These are phyloP conservation scores for Tetracladium maxilliforme DNA, from an alignment of 2,329 filamentous ascomycete genomes.

Conservation along the genomic window DNA sequence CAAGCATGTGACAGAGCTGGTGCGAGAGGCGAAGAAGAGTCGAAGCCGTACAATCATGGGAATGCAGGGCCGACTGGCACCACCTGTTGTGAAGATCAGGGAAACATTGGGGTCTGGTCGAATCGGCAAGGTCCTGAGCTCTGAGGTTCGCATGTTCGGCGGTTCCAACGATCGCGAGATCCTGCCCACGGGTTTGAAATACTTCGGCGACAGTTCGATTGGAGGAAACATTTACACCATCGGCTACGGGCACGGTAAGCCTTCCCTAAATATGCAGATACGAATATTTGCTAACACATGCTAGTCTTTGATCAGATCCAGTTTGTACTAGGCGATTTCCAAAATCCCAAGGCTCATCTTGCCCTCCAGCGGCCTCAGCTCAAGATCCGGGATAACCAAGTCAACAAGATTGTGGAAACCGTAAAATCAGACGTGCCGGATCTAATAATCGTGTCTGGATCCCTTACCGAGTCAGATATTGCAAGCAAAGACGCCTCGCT, in stretches of 20 bases:
- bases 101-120: slow-evolving; percentile 25
- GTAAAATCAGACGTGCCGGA: slow-evolving; percentile 28
- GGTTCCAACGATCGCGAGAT: slow-evolving; percentile 18
- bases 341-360: too few relatives aligned
- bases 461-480: slow-evolving; percentile 12
- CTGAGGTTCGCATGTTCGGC: slow-evolving; percentile 23
- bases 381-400: slow-evolving; percentile 25
- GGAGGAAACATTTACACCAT: too few relatives aligned
- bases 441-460: slow-evolving; percentile 22
- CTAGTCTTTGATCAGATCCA: too few relatives aligned
- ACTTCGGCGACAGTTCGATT: too few relatives aligned
- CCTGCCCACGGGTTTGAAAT: too few relatives aligned
- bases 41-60: slow-evolving; percentile 27
- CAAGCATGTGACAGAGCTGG: slow-evolving; percentile 24
- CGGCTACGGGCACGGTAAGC: too few relatives aligned
- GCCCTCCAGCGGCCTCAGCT: too few relatives aligned
- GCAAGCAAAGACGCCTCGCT: slow-evolving; percentile 21
- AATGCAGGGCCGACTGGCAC: slow-evolving; percentile 32
- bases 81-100: slow-evolving; percentile 25
- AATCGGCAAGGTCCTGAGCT: slow-evolving; percentile 37
- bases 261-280: too few relatives aligned
- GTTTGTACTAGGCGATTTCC: too few relatives aligned
- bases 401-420: slow-evolving; percentile 19
- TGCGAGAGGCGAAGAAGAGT: slow-evolving; percentile 15
- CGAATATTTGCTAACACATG: too few relatives aligned